Conservation (phyloP, 495 filamentous ascomycete species). For the Trichoderma parareesei region DNA sequence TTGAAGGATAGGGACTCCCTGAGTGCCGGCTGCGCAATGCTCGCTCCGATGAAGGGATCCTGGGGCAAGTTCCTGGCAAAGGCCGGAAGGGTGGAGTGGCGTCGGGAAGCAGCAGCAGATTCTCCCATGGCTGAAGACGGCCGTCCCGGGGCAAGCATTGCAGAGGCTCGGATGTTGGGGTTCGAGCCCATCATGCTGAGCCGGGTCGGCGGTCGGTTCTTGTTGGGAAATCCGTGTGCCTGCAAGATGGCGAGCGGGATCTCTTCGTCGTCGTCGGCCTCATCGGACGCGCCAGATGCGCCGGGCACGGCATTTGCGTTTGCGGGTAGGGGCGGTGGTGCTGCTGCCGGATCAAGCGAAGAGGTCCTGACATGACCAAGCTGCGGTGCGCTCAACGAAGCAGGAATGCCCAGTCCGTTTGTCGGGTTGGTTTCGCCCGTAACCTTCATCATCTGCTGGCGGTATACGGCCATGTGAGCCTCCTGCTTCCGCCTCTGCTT, state of each 20-base stretch:
- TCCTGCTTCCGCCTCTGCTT: constrained; percentile 82
- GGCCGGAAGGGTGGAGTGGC: constrained; percentile 52
- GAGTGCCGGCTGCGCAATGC: constrained; percentile 63
- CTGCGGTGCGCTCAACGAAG: constrained; percentile 50
- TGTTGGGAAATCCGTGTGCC: constrained; percentile 87
- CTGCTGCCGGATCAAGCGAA: constrained; percentile 11
- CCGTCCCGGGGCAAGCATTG: constrained; percentile 24
- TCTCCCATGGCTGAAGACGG: constrained; percentile 26
- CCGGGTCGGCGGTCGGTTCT: constrained; percentile 68
- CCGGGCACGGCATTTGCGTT: constrained; percentile 15
- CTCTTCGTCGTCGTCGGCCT: constrained; percentile 76
- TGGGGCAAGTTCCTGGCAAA: constrained; percentile 83
- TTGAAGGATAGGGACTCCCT: constrained; percentile 66
- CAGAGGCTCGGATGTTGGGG: constrained; percentile 47
- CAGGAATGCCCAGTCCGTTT: constrained; percentile 34
- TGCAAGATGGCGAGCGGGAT: constrained; percentile 81
- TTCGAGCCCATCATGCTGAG: constrained; percentile 58
- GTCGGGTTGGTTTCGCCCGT: constrained; percentile 57
- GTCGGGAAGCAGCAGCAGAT: constrained; percentile 14
- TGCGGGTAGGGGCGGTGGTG: neutral
- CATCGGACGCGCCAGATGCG: constrained; percentile 33
- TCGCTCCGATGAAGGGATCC: constrained; percentile 82
- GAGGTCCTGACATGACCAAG: constrained; percentile 24
- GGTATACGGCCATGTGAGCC: constrained; percentile 81
- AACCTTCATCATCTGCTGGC: constrained; percentile 96